These are phyloP conservation scores for Talaromyces sp. DNA, from an alignment of 2,329 filamentous ascomycete species.

Conservation along the genomic window DNA sequence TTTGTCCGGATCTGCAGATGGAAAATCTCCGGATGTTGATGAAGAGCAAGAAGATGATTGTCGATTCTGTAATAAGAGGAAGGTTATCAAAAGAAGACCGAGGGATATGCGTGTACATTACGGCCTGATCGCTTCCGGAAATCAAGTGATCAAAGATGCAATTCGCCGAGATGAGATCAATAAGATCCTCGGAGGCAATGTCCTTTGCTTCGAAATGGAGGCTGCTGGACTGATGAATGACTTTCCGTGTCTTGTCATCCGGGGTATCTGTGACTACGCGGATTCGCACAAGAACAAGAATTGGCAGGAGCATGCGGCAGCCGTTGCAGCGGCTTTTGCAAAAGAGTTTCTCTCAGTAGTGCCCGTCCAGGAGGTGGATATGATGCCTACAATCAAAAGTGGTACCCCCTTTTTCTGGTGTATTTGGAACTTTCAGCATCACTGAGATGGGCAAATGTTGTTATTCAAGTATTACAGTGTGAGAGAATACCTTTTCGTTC, in stretches of 20 bases:
- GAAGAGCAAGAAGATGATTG: neutral
- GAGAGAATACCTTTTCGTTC: neutral
- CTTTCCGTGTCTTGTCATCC: slow-evolving; percentile 21
- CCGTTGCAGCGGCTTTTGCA: slow-evolving; percentile 19
- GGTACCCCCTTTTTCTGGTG: neutral
- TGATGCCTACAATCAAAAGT: neutral
- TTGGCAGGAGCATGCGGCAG: slow-evolving; percentile 22
- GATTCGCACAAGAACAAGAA: slow-evolving; percentile 22
- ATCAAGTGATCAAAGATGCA: slow-evolving; percentile 16
- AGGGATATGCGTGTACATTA: slow-evolving; percentile 14
- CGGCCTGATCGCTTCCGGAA: slow-evolving; percentile 20
- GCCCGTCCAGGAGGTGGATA: neutral
- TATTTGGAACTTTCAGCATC: neutral
- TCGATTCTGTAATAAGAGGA: neutral
- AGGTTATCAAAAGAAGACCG: neutral
- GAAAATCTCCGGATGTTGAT: neutral
- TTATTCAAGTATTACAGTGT: neutral
- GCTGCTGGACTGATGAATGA: slow-evolving; percentile 20
- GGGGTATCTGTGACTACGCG: slow-evolving; percentile 23
- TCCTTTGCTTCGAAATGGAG: slow-evolving; percentile 22
- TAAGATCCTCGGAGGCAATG: slow-evolving; percentile 1
- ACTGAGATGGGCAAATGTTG: neutral
- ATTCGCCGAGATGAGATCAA: slow-evolving; percentile 1
- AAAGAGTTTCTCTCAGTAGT: slow-evolving; percentile 15
- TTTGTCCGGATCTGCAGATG: neutral